Evolutionary conservation across 768 basidiomycete species (phyloP).

Genomic region (Exsudoporus frostii): DNA sequence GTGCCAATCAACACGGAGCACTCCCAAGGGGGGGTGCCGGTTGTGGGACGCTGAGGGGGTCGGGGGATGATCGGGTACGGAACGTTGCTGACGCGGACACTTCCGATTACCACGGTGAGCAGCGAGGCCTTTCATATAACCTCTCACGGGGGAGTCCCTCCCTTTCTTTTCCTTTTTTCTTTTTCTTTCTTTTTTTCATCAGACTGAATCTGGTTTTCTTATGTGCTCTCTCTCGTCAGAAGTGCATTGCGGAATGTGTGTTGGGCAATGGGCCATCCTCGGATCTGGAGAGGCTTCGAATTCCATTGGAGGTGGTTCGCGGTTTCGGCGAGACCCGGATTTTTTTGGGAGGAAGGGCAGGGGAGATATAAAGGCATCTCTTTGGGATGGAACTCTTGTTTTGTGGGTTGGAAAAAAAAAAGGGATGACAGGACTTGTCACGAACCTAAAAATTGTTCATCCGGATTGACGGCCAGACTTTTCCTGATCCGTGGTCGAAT

Average conservation of each 20-base stretch:
- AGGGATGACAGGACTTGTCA: conserved; percentile 1
- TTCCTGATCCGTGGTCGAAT: conserved; percentile 24
- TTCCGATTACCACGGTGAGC: conserved; percentile 25
- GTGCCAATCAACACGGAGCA: conserved; percentile 21
- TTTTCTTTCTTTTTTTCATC: conserved; percentile 4
- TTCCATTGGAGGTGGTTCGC: conserved; percentile 8
- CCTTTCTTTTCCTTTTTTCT: too few species aligned
- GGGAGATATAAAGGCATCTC: background rate
- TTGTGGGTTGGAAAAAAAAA: too few species aligned
- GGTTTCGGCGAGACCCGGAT: conserved; percentile 11
- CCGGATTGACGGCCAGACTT: conserved; percentile 1
- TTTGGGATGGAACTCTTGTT: too few species aligned
- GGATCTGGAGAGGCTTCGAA: conserved; percentile 12
- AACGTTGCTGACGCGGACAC: conserved; percentile 9
- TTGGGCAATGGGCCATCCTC: conserved; percentile 7
- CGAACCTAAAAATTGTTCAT: conserved; percentile 7
- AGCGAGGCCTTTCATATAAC: conserved; percentile 18
- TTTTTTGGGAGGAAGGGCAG: too few species aligned
- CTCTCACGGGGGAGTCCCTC: conserved; percentile 1
- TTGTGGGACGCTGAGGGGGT: background rate
- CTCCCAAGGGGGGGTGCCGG: conserved; percentile 1
- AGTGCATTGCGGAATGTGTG: conserved; percentile 1
- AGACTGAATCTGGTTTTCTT: conserved; percentile 22
- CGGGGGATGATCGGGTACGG: conserved; percentile 13
- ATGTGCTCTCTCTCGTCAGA: too few species aligned